A percentile compares a stretch with the other conserved stretches of the same genome.
phyloP scores from a whole-genome alignment of 805 yeast species.

The Wickerhamiella australiensis region DNA sequence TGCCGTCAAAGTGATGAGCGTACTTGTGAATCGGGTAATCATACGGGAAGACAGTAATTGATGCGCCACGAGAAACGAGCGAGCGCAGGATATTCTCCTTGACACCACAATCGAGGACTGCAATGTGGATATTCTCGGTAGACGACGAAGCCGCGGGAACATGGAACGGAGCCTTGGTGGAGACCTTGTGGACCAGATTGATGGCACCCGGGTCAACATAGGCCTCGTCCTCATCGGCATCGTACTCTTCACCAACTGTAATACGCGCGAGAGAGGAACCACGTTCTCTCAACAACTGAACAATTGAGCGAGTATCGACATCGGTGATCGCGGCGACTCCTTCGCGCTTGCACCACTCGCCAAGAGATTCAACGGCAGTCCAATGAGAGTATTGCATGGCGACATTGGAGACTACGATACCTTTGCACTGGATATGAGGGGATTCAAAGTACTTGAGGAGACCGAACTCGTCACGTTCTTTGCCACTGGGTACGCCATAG shows the following conservation, averaged over 20 bases:
- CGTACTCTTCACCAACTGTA: slow-evolving; percentile 81
- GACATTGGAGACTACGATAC: slow-evolving; percentile 90
- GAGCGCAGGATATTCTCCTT: slow-evolving; percentile 95
- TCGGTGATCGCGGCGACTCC: slow-evolving; percentile 95
- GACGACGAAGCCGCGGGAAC: slow-evolving; percentile 43
- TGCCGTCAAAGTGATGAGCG: slow-evolving; percentile 86
- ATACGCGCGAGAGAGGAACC: slow-evolving; percentile 91
- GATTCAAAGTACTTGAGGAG: slow-evolving; percentile 84
- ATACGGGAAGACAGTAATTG: slow-evolving; percentile 92
- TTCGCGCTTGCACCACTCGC: slow-evolving; percentile 92
- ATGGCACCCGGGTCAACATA: slow-evolving; percentile 81
- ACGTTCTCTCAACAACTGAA: slow-evolving; percentile 83
- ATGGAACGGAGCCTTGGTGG: slow-evolving; percentile 92
- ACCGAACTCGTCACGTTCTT: slow-evolving; percentile 69
- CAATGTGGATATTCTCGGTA: slow-evolving; percentile 59
- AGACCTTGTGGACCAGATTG: slow-evolving; percentile 83
- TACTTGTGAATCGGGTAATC: slow-evolving; percentile 86
- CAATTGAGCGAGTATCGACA: slow-evolving; percentile 93
- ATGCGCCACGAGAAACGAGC: slow-evolving; percentile 87
- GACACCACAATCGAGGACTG: slow-evolving; percentile 95
- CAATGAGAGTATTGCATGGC: slow-evolving; percentile 97
- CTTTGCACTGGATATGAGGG: slow-evolving; percentile 84
- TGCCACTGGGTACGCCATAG: slow-evolving; percentile 90
- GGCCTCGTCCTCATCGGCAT: slow-evolving; percentile 84
- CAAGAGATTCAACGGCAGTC: slow-evolving; percentile 95